Base-by-base conservation (phyloP, 805 yeast genomes). In the Candida silvatica region DNA sequence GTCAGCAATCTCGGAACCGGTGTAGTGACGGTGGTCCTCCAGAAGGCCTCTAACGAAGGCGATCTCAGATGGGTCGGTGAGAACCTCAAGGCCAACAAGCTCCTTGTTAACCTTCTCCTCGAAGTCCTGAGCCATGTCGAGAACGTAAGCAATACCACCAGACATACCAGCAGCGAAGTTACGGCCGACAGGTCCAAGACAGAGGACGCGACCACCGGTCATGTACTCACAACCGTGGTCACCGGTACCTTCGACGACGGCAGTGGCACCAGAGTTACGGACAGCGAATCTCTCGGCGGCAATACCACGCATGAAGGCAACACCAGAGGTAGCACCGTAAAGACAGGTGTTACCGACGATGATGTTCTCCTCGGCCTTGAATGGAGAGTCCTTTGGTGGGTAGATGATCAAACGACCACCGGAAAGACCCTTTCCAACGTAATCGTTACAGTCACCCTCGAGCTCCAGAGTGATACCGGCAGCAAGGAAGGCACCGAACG, bases 241-340 rank as follows among this genome's bases (percentile, higher is more conserved):
- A 67, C 98, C 98, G 44, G 84, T 80, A 54, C 95, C 96, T 63
- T 90, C 98, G 46, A 86, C 87, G 42, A 92, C 97, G 44, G 95
- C 92, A 37, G 81, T 81, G 29, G 97, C 97, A 61, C 98, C 98
- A 20, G 97, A 92, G 73, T 90, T 90, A 69, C 98, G 83, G 40
- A 90, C 98, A 15, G 94, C 95, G 59, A 90, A 90, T 62, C 98
- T 79, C 69, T 90, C 98, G 44, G 98, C 97, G 27, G 96, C 97
- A 60, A 88, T 77, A 71, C 98, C 98, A 47, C 95, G 73, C 61
- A 90, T 80, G 62, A 84, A 90, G 6, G 95, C 94, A 42, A 81
- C 63, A 59, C 98, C 98, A 19, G 92, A 76, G 12, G 97, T 92
- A 20, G 98, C 97, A 62, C 98, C 98, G 55, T 90, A 90, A 65